Evolutionary conservation across 2,329 filamentous ascomycete genomes (phyloP), one percentile per base, ranked within the genome.

Genomic region (Epichloe typhina): DNA sequence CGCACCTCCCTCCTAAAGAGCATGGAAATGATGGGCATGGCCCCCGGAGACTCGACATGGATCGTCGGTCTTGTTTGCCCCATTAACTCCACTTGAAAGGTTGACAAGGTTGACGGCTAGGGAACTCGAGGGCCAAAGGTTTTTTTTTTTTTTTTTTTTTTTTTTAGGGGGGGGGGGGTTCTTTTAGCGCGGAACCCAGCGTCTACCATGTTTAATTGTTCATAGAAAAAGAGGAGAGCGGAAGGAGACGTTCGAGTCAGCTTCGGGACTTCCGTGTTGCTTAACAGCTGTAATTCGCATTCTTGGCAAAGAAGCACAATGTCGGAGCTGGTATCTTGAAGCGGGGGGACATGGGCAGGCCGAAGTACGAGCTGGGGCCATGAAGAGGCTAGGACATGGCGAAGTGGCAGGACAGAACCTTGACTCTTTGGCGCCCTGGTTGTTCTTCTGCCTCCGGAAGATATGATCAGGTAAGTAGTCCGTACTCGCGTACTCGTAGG

Each of bases 1-100:
- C 62, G 61, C 61, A 64, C 61, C 61, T 62, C 60, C 59, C 53
- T 56, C 54, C 46, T 53, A 43, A n/a, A 31, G 9, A 23, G 5
- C 23, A 5, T 23, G 39, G n/a, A 8, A 13, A 41, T 8, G 39
- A 23, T 23, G 19, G 39, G 39, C 39, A 41, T 17, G 19, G 39
- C 39, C 39, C 15, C 15, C 39, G 17, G 26, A 11, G 26, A 9
- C 2, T 11, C 26, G 26, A 31, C 26, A 31, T 31, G 8, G 26
- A 3, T 31, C 26, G 8, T 11, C 26, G 3, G 26, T 31, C 26
- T 31, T 3, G 26, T 11, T 11, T 31, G 26, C 26, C 26, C 26
- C 9, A 31, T 31, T 31, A 11, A 11, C 8, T 31, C 26, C 26
- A 31, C 26, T 31, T 31, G 26, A 31, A 9, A 31, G 26, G n/a